Conservation (phyloP, 352 stramenopile species). For the Phytopythium sindhum region DNA sequence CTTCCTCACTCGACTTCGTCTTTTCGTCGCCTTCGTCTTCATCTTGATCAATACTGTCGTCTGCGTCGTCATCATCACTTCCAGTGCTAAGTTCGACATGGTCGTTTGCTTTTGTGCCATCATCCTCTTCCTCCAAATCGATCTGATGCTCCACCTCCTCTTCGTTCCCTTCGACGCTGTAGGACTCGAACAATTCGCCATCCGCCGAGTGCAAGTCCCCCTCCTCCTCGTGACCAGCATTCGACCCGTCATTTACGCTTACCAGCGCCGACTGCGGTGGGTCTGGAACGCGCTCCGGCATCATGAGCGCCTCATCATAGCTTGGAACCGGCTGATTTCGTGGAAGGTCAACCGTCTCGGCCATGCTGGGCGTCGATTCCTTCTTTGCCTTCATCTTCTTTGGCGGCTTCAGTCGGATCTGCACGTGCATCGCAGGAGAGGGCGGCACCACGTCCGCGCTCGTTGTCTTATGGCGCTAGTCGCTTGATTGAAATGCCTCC, state of each 20-base stretch:
- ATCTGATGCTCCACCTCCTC: background rate
- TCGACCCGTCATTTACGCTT: too few relatives aligned
- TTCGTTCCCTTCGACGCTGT: conserved; percentile 11
- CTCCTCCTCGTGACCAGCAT: conserved; percentile 16
- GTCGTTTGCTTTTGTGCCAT: background rate
- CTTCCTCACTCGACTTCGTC: background rate
- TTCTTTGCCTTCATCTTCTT: conserved; percentile 9
- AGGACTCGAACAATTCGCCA: conserved; percentile 34
- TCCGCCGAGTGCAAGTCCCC: conserved; percentile 28
- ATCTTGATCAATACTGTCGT: background rate
- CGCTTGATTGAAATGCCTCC: background rate
- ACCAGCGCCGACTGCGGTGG: background rate
- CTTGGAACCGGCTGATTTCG: conserved; percentile 18
- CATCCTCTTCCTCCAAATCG: background rate
- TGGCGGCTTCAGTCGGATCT: conserved; percentile 22
- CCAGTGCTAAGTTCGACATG: background rate
- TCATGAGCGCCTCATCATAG: conserved; percentile 42
- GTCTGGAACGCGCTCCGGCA: conserved; percentile 6
- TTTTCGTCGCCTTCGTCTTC: background rate
- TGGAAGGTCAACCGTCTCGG: background rate
- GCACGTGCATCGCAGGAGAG: conserved; percentile 22
- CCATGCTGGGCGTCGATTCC: background rate
- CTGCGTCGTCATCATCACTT: conserved; percentile 5
- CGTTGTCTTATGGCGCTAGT: background rate
- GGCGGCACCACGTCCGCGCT: conserved; percentile 10